Conservation (phyloP, 2,329 filamentous ascomycete species). For the Trichoderma oligosporum region DNA sequence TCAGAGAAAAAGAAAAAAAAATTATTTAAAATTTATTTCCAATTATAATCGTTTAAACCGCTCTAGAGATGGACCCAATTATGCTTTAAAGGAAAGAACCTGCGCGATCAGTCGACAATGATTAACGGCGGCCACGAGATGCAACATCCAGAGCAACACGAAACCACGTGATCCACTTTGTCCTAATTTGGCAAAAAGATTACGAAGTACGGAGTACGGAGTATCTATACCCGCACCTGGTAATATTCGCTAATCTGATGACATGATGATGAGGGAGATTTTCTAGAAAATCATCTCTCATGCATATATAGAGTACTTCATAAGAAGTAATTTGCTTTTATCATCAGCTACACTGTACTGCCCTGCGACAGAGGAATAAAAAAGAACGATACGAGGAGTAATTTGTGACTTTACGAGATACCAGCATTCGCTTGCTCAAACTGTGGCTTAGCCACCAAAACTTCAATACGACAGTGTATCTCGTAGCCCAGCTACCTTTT, state of each 20-base stretch:
- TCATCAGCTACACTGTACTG: too few species aligned
- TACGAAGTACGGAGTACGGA: too few species aligned
- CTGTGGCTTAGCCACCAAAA: too few species aligned
- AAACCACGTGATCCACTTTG: slow-evolving; percentile 27
- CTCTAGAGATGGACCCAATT: neutral
- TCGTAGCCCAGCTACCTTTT: too few species aligned
- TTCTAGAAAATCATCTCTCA: neutral
- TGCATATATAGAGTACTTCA: neutral
- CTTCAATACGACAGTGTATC: too few species aligned
- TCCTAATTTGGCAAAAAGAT: slow-evolving; percentile 7
- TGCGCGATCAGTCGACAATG: neutral
- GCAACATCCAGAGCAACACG: slow-evolving; percentile 25
- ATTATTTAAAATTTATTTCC: neutral
- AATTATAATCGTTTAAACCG: neutral
- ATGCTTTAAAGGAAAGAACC: neutral
- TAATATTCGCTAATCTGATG: slow-evolving; percentile 20
- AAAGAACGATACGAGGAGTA: too few species aligned
- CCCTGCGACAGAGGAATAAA: too few species aligned
- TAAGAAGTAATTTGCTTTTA: too few species aligned
- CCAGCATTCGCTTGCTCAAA: too few species aligned
- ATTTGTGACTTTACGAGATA: too few species aligned
- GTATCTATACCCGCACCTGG: too few species aligned
- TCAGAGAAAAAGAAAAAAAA: neutral
- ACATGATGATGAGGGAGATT: neutral
- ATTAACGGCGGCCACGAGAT: slow-evolving; percentile 20